These are phyloP conservation scores for Geotrichum candidum DNA, from an alignment of 1,139 yeast genomes.

Conservation along the genomic window DNA sequence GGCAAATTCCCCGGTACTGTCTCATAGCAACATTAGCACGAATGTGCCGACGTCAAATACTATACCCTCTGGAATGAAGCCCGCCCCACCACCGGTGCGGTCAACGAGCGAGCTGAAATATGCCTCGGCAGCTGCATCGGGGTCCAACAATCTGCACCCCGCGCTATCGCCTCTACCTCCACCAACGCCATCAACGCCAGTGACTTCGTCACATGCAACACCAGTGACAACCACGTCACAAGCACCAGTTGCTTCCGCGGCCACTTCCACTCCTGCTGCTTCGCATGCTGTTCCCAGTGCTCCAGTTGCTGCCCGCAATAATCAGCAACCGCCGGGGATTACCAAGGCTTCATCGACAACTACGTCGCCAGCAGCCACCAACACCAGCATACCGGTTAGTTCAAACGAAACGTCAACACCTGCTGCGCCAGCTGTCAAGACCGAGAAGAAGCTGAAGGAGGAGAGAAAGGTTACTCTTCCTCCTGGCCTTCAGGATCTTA, in stretches of 20 bases:
- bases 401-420: constrained; percentile 3
- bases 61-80: constrained; percentile 39
- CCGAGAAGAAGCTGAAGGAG: background rate
- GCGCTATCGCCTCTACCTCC: constrained; percentile 32
- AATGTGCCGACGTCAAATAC: constrained; percentile 20
- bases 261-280: constrained; percentile 16
- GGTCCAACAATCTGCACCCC: constrained; percentile 26
- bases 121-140: constrained; percentile 62
- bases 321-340: constrained; percentile 24
- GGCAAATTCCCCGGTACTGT: constrained; percentile 20
- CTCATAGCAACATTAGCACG: constrained; percentile 15
- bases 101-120: constrained; percentile 57
- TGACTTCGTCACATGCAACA: constrained; percentile 14
- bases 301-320: background rate
- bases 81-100: constrained; percentile 64
- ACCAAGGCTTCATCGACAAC: constrained; percentile 20
- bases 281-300: constrained; percentile 5
- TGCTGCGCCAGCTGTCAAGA: constrained; percentile 10
- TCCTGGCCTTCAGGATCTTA: constrained; percentile 45
- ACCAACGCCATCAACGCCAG: constrained; percentile 20
- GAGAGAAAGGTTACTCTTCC: constrained; percentile 35
- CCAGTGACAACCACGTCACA: constrained; percentile 19
- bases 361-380: constrained; percentile 12
- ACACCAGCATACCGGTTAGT: background rate
- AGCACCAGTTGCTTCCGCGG: constrained; percentile 19